Conservation (phyloP, 345 rosid genomes). For the Heritiera littoralis region DNA sequence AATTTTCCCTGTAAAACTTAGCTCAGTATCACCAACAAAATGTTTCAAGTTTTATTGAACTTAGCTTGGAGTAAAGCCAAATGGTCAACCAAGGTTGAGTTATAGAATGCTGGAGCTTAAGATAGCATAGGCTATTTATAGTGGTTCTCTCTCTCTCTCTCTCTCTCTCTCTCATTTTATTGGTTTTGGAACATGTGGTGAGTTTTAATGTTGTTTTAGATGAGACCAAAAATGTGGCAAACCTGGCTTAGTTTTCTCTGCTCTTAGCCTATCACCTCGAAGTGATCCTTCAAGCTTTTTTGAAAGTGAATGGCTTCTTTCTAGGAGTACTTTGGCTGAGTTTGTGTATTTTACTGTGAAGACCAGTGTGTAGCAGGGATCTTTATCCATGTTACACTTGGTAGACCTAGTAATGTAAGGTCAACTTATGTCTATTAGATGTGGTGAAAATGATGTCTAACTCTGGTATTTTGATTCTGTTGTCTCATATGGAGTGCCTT, state of each 20-base stretch:
- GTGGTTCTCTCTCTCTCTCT: neutral
- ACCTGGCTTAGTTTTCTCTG: neutral
- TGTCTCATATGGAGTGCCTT: slow-evolving; percentile 6
- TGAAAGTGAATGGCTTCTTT: neutral
- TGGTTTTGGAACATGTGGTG: neutral
- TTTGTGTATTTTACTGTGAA: neutral
- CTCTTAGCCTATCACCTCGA: neutral
- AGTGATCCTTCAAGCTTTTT: slow-evolving; percentile 5
- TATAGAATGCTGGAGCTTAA: neutral
- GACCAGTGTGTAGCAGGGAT: neutral
- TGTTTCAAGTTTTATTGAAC: neutral
- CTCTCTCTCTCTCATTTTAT: neutral
- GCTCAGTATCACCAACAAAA: neutral
- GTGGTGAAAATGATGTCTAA: neutral
- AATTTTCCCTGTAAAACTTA: neutral
- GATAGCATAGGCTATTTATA: neutral
- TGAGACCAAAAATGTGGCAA: neutral
- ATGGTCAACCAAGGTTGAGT: neutral
- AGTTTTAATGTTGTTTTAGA: neutral
- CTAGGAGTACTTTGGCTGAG: neutral
- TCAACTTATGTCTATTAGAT: neutral
- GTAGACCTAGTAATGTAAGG: slow-evolving; percentile 10
- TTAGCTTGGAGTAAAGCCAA: neutral
- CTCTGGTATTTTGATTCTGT: slow-evolving; percentile 8
- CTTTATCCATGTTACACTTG: neutral